Percentiles rank a stretch among this genome's conserved stretches.
phyloP scores from a whole-genome alignment of 176 grass and related monocot genomes.

The Triticum dicoccoides region DNA sequence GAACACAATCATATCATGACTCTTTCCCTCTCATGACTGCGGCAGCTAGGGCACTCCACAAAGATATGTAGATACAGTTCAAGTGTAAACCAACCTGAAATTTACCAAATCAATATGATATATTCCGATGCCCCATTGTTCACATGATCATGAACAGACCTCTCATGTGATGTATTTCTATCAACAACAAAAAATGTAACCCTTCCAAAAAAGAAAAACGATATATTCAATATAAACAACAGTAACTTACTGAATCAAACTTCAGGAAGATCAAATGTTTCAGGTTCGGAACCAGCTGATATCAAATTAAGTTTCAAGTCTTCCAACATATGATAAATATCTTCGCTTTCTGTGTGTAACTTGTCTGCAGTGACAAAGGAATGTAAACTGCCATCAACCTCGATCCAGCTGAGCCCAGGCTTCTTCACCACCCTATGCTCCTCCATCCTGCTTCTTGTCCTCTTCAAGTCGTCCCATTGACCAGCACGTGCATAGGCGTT shows the following conservation, averaged over 20 bases:
- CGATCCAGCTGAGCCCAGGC: slow-evolving; percentile 57
- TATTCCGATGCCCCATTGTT: background rate
- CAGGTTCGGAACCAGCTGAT: slow-evolving; percentile 26
- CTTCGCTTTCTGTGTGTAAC: slow-evolving; percentile 17
- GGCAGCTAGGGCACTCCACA: background rate
- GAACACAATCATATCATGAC: no score
- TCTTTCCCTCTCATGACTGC: no score
- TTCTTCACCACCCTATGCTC: slow-evolving; percentile 26
- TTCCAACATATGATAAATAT: slow-evolving; percentile 51
- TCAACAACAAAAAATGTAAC: background rate
- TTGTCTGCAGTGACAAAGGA: slow-evolving; percentile 48
- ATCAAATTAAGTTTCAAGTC: slow-evolving; percentile 44
- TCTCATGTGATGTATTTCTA: background rate
- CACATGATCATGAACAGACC: background rate
- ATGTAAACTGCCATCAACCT: slow-evolving; percentile 46
- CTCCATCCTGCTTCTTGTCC: slow-evolving; percentile 44
- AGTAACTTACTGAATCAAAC: slow-evolving; percentile 7
- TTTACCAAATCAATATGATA: background rate
- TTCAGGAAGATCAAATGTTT: slow-evolving; percentile 16
- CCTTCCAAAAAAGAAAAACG: background rate
- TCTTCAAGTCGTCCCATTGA: slow-evolving; percentile 50
- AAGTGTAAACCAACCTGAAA: background rate
- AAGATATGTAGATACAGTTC: slow-evolving; percentile 28
- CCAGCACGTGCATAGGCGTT: slow-evolving; percentile 44
- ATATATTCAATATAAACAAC: background rate